phyloP scores from a whole-genome alignment of 768 basidiomycete genomes.

The Calocybe indica region DNA sequence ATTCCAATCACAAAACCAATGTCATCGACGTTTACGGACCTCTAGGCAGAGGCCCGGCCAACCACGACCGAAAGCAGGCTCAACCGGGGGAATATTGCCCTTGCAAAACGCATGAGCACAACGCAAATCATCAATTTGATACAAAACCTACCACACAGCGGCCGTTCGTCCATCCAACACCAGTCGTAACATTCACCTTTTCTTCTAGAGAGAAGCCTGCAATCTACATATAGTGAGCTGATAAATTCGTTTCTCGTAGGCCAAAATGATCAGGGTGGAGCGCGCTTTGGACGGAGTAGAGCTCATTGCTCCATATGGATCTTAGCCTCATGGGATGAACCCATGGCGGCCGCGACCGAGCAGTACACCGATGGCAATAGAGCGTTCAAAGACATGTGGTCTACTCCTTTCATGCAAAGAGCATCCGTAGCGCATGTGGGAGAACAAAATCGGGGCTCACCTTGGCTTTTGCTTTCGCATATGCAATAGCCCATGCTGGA shows the following conservation, averaged over 20 bases:
- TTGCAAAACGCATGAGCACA: conserved; percentile 7
- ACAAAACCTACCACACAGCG: conserved; percentile 53
- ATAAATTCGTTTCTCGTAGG: too few relatives aligned
- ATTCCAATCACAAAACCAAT: background rate
- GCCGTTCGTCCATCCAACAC: conserved; percentile 60
- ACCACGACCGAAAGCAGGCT: conserved; percentile 29
- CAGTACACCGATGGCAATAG: too few relatives aligned
- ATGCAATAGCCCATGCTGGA: conserved; percentile 55
- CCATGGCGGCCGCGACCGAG: too few relatives aligned
- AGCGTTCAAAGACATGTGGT: too few relatives aligned
- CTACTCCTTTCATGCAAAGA: too few relatives aligned
- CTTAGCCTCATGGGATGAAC: too few relatives aligned
- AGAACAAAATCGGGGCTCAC: conserved; percentile 31
- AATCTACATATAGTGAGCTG: conserved; percentile 24
- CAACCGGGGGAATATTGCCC: conserved; percentile 55
- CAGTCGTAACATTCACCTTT: conserved; percentile 61
- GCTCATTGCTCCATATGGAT: too few relatives aligned
- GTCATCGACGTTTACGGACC: conserved; percentile 21
- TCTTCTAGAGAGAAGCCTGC: conserved; percentile 49
- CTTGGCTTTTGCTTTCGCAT: conserved; percentile 49
- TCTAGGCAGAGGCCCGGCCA: conserved; percentile 74
- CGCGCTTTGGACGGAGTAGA: too few relatives aligned
- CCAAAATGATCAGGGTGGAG: too few relatives aligned
- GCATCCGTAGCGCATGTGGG: background rate
- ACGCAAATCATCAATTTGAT: background rate